Evolutionary conservation across 129 eudicot genomes (phyloP).

Genomic region (Escallonia herrerae): DNA sequence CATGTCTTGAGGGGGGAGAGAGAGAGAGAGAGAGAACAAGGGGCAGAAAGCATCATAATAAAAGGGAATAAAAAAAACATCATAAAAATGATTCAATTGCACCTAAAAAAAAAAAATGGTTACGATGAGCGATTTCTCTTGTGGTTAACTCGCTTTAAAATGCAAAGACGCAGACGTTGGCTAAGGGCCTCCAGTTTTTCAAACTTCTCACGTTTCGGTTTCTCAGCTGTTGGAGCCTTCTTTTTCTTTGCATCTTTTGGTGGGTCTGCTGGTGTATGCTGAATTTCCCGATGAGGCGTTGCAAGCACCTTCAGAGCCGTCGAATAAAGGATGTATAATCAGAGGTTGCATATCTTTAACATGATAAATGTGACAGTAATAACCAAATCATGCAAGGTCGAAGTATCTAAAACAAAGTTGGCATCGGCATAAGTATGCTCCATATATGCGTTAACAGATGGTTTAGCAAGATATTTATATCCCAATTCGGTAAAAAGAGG

Average conservation of each 20-base stretch:
- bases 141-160: slow-evolving; percentile 61
- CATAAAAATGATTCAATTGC: too few species aligned
- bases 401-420: too few species aligned
- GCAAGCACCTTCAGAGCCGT: slow-evolving; percentile 61
- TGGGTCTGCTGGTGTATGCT: slow-evolving; percentile 14
- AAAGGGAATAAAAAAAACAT: too few species aligned
- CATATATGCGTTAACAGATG: too few species aligned
- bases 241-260: slow-evolving; percentile 28
- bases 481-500: too few species aligned
- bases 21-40: too few species aligned
- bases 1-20: too few species aligned
- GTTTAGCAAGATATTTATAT: too few species aligned
- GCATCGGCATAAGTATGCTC: too few species aligned
- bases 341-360: neutral
- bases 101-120: neutral
- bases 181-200: slow-evolving; percentile 79
- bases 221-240: slow-evolving; percentile 30
- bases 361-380: too few species aligned
- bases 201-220: slow-evolving; percentile 47
- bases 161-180: slow-evolving; percentile 83
- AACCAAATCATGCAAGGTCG: too few species aligned
- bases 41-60: too few species aligned
- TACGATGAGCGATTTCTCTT: slow-evolving; percentile 59
- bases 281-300: slow-evolving; percentile 49
- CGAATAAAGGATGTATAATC: neutral